These are phyloP conservation scores for Chytriomyces confervae DNA, from an alignment of 192 early-diverging fungal species.

Conservation along the genomic window DNA sequence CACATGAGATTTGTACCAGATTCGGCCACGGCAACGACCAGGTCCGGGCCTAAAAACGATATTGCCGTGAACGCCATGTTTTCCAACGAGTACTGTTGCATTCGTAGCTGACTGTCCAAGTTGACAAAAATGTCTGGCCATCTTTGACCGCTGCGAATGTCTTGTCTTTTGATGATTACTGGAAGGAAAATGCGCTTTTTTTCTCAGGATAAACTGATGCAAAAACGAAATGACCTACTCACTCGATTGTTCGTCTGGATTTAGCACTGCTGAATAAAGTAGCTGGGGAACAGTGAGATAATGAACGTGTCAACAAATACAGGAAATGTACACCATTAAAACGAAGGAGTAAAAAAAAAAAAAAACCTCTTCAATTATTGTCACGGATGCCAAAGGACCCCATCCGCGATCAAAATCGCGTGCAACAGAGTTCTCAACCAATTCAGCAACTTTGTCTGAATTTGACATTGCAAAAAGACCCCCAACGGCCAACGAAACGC, in stretches of 20 bases:
- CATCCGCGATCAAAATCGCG: not conserved
- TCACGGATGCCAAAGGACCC: not conserved
- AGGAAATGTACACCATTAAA: not conserved
- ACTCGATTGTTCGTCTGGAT: not conserved
- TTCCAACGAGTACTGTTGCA: not conserved
- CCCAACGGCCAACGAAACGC: constrained; percentile 7
- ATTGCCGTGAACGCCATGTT: not conserved
- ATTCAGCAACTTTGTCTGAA: not conserved
- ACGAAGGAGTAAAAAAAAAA: not conserved
- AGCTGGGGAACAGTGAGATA: not conserved
- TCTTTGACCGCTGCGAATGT: not conserved
- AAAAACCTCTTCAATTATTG: not conserved
- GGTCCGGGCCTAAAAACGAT: not conserved
- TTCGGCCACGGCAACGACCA: not conserved
- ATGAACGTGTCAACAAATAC: not conserved
- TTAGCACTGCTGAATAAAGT: not conserved
- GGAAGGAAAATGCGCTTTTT: not conserved
- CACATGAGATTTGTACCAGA: no score
- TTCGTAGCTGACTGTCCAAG: not conserved
- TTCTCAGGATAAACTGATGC: not conserved
- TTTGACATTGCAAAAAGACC: not conserved
- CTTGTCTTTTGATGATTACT: not conserved
- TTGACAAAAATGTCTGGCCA: not conserved
- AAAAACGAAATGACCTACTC: not conserved
- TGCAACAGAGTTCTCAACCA: no score